Conservation (phyloP, 2,329 filamentous ascomycete species). For the Bretziella fagacearum region DNA sequence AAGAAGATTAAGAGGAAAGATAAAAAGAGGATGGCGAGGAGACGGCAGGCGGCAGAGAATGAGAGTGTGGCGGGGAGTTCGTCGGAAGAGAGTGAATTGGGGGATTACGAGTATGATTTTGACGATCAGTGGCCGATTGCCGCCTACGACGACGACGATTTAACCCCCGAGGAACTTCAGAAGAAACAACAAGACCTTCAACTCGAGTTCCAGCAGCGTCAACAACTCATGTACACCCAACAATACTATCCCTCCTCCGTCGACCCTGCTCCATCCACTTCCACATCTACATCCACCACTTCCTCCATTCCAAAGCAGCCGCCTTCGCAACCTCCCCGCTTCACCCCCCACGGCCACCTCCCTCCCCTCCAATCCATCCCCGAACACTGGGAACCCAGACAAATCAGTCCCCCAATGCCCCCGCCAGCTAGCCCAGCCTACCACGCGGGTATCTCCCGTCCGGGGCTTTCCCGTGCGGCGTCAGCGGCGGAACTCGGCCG, state of each 20-base stretch:
- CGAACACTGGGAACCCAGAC: background rate
- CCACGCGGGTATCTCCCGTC: background rate
- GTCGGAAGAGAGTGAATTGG: background rate
- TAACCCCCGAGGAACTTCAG: conserved; percentile 1
- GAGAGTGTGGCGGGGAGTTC: background rate
- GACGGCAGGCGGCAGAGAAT: background rate
- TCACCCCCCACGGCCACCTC: background rate
- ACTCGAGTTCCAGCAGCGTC: background rate
- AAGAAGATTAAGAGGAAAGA: conserved; percentile 4
- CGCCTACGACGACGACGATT: conserved; percentile 5
- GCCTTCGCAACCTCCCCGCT: background rate
- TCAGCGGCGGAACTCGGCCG: background rate
- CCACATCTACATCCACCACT: background rate
- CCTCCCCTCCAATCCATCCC: background rate
- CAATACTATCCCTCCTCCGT: too few species aligned
- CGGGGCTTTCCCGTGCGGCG: background rate
- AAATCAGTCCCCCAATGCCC: background rate
- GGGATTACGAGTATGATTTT: conserved; percentile 5
- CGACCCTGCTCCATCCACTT: background rate
- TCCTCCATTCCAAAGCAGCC: background rate
- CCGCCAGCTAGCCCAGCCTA: background rate
- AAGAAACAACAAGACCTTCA: background rate
- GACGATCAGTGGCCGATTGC: conserved; percentile 9
- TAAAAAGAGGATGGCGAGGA: background rate
- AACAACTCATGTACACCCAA: background rate